Conservation (phyloP, 139 green algal genomes). For the Chlamydomonas sphaeroides region DNA sequence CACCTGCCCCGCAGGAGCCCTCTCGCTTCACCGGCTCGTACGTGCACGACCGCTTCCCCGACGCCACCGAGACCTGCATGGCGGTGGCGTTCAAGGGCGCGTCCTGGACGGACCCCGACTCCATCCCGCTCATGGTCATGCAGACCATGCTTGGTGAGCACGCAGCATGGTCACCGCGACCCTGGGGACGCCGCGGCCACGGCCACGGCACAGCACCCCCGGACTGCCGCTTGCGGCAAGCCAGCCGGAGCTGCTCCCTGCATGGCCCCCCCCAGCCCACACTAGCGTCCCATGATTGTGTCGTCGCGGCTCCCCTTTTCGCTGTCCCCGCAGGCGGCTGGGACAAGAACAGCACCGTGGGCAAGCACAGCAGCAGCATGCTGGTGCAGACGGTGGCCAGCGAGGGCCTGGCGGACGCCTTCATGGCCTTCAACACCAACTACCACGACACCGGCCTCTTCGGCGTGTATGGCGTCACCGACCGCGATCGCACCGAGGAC, state of each 20-base stretch:
- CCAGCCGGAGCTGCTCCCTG: too few species aligned
- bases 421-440: slow-evolving; percentile 97
- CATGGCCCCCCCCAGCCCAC: too few species aligned
- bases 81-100: slow-evolving; percentile 95
- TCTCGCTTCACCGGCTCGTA: slow-evolving; percentile 94
- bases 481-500: slow-evolving; percentile 70
- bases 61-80: slow-evolving; percentile 83
- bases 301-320: too few species aligned
- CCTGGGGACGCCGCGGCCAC: too few species aligned
- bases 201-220: too few species aligned
- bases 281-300: too few species aligned
- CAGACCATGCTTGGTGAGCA: slow-evolving; percentile 85
- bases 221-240: too few species aligned
- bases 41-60: slow-evolving; percentile 92
- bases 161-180: too few species aligned
- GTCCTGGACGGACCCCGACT: slow-evolving; percentile 94
- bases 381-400: slow-evolving; percentile 87
- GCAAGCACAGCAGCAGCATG: slow-evolving; percentile 67
- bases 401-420: slow-evolving; percentile 88
- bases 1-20: slow-evolving; percentile 85
- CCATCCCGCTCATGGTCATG: slow-evolving; percentile 97
- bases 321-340: slow-evolving; percentile 75
- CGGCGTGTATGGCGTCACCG: slow-evolving; percentile 89
- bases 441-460: slow-evolving; percentile 99
- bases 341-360: slow-evolving; percentile 72